Evolutionary conservation across 2,329 filamentous ascomycete genomes (phyloP).

Genomic region (Penicillium hordei): DNA sequence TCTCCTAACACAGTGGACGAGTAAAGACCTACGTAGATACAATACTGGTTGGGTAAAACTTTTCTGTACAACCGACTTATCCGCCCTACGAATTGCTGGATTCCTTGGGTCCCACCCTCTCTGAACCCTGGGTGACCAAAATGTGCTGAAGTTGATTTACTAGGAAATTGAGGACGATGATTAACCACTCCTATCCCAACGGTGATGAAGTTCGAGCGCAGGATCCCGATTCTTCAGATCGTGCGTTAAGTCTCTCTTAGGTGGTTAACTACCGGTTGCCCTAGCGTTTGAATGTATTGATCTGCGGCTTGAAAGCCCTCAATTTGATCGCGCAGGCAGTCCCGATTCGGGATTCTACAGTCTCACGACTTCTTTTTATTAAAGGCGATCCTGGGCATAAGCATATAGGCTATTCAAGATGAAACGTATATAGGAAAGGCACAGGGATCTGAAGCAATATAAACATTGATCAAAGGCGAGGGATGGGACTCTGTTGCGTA

Average conservation of each 20-base stretch:
- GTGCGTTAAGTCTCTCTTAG: too few species aligned
- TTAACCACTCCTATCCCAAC: background rate
- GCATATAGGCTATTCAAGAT: too few species aligned
- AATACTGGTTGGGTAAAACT: background rate
- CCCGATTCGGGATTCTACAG: too few species aligned
- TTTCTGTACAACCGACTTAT: background rate
- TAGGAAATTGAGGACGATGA: constrained; percentile 5
- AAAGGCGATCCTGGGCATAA: too few species aligned
- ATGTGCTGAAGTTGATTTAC: constrained; percentile 3
- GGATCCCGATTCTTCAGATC: background rate
- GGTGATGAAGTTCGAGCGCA: background rate
- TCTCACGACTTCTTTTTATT: too few species aligned
- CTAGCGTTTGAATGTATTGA: too few species aligned
- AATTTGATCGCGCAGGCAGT: too few species aligned
- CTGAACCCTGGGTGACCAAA: background rate
- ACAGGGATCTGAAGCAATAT: too few species aligned
- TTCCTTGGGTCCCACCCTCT: background rate
- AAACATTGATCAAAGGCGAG: background rate
- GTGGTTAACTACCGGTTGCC: too few species aligned
- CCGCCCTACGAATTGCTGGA: background rate
- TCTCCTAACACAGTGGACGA: background rate
- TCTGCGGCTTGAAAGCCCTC: too few species aligned
- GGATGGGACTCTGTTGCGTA: background rate
- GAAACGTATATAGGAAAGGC: too few species aligned
- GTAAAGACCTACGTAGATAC: background rate